Evolutionary conservation across 1,139 yeast genomes (phyloP).

Genomic region (Hemisphaericaspora xylofermentans): DNA sequence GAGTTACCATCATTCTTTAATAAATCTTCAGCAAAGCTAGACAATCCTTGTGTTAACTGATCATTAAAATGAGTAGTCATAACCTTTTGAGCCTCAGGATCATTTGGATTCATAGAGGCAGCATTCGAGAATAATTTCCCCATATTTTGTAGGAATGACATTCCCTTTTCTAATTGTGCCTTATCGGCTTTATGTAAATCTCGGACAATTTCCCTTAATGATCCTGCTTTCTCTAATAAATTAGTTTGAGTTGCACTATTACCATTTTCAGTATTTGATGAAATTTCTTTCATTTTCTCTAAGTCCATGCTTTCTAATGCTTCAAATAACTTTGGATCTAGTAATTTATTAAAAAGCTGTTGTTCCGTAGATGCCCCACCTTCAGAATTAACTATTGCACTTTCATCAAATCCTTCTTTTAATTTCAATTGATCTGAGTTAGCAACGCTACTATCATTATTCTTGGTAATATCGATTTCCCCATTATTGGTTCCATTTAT

Average conservation of each 20-base stretch:
- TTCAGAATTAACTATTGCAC: slow-evolving; percentile 1
- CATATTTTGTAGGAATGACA: slow-evolving; percentile 29
- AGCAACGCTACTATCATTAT: background rate
- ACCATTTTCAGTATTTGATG: slow-evolving; percentile 5
- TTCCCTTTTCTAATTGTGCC: slow-evolving; percentile 28
- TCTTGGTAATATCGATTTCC: background rate
- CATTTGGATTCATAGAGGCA: slow-evolving; percentile 11
- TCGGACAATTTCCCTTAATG: slow-evolving; percentile 28
- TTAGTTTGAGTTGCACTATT: slow-evolving; percentile 19
- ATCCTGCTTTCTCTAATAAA: slow-evolving; percentile 29
- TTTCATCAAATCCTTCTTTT: slow-evolving; percentile 5
- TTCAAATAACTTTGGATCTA: slow-evolving; percentile 32
- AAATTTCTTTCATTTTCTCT: slow-evolving; percentile 26
- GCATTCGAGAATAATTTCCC: slow-evolving; percentile 21
- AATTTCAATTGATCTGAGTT: slow-evolving; percentile 1
- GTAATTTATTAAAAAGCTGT: slow-evolving; percentile 23
- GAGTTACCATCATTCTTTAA: slow-evolving; percentile 71
- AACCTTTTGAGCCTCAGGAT: slow-evolving; percentile 8
- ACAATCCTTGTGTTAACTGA: slow-evolving; percentile 36
- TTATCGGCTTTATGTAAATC: slow-evolving; percentile 31
- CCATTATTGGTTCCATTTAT: slow-evolving; percentile 1
- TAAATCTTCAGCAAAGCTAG: slow-evolving; percentile 75
- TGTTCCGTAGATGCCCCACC: slow-evolving; percentile 9
- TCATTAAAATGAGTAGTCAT: slow-evolving; percentile 14
- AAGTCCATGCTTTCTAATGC: slow-evolving; percentile 30